Evolutionary conservation across 202 grass and related monocot genomes (phyloP).

Genomic region (Hordeum pubiflorum): DNA sequence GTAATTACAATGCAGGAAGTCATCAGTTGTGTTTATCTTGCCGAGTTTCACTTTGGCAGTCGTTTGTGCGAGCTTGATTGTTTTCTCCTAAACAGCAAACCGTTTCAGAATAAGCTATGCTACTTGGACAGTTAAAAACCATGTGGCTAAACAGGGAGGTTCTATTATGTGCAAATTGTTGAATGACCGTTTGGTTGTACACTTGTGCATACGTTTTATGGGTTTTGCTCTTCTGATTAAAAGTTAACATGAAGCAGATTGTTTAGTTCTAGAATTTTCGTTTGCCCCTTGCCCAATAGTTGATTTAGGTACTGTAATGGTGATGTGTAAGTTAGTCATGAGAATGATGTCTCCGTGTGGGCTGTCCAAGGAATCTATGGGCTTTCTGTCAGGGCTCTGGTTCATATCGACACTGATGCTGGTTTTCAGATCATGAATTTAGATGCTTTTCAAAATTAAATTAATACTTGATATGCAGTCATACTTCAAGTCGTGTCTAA

Average conservation of each 20-base stretch:
- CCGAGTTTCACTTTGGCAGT: neutral
- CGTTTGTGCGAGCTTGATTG: neutral
- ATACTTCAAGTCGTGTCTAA: constrained; percentile 4
- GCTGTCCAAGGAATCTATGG: constrained; percentile 13
- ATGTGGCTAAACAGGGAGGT: neutral
- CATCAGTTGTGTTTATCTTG: neutral
- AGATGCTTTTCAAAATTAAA: neutral
- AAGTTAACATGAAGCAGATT: neutral
- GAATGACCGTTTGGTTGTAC: neutral
- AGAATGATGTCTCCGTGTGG: neutral
- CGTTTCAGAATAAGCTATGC: neutral
- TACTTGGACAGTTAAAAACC: neutral
- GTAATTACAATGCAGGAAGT: neutral
- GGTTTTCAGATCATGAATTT: constrained; percentile 14
- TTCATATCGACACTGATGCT: neutral
- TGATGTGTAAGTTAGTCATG: constrained; percentile 3
- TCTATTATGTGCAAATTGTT: neutral
- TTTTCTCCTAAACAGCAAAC: neutral
- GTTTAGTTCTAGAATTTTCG: neutral
- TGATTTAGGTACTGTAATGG: constrained; percentile 5
- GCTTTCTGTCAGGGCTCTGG: neutral
- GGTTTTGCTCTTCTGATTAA: neutral
- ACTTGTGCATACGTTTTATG: neutral
- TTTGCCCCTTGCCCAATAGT: neutral
- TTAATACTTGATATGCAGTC: neutral